Base-by-base conservation (phyloP, 2,329 filamentous ascomycete genomes). In the Aspergillus arachidicola region DNA sequence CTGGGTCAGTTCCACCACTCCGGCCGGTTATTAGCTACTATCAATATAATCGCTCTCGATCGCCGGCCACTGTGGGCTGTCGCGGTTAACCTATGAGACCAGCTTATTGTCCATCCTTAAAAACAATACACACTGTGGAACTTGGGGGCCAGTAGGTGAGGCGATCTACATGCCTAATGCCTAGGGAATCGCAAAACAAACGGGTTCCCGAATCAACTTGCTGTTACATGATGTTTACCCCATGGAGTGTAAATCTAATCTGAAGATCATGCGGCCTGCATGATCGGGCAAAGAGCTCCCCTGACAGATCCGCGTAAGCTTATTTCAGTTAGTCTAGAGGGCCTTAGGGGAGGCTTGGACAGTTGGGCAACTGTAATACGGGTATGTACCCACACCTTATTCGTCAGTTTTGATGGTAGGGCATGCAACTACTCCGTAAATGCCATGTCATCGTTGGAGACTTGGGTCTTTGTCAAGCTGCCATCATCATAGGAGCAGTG, bases 21-120 rank as follows among this genome's bases (percentile, higher is more conserved):
- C 57, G 61, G 63, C 62, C 56, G 61, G 63, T 66, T 65, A 66
- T 61, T 68, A 62, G 58, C 60, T 57, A 64, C 58, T 66, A 70
- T 66, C 68, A 71, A 70, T 71, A 66, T 70, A 64, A 69, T 65
- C 60, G 48, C 62, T 66, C 66, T 65, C 63, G 55, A 64, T 65
- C 58, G 66, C 61, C 61, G 59, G 62, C 64, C 66, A 65, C 61
- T 43, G 60, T 63, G 36, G 60, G 60, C 59, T 68, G 65, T 63
- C 63, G 57, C 62, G 61, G 63, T 65, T 60, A 60, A 64, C 67
- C 64, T 65, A 62, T 62, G 64, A 61, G 62, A 64, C 28, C 57
- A 26, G 28, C 53, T 46, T 41, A 50, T 36, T 54, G 23, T 57
- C 19, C 16, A 19, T 34, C 23, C 19, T n/a, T 56, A 38, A 6